Evolutionary conservation across 2,329 filamentous ascomycete genomes (phyloP), one percentile per base, ranked within the genome.

Genomic region (Mariannaea sp.): DNA sequence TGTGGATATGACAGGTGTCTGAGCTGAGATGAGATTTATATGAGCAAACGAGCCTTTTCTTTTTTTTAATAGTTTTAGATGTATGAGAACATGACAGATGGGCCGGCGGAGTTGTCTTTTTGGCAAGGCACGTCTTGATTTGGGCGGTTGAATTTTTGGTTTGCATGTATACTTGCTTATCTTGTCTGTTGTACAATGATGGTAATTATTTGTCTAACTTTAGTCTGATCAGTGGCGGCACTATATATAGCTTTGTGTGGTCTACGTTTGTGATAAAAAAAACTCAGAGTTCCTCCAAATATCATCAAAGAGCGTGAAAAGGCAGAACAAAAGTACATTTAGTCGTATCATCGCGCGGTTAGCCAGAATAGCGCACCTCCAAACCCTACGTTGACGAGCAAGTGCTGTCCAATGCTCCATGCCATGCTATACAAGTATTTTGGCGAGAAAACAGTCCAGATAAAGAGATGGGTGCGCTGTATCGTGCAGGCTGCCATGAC

Each of bases 371-470:
- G 62, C 30, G 82, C 47, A 24, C 84, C 78, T 1, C 84, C 85
- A 36, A 87, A 61, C 5, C 81, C 76, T 27, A 92, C 64, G 70
- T 93, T 92, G 36, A 93, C 77, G 30, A 81, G 68, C 56, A 92
- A 69, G 81, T 99, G 93, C 75, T 92, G 90, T 7, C 84, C 89
- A 39, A 93, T 68, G 57, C 83, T 85, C 95, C 94, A 99, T 12
- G 88, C 91, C 79, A 94, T 88, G 59, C 86, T 89, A 70, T 96
- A 99, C 61, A 99, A 75, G 71, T 92, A 97, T 72, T 97, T 99
- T 0, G 94, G 94, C 59, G 90, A 96, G 72, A 99, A 99, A 9
- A 99, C 94, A 1, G 93, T 97, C 94, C 94, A 99, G 57, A 99
- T 92, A 70, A 99, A 99, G 53, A 99, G 72, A 77, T 99, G 94